Evolutionary conservation across 257 asterid genomes (phyloP), one percentile per base, ranked within the genome.

Genomic region (Nicotiana noctiflora): DNA sequence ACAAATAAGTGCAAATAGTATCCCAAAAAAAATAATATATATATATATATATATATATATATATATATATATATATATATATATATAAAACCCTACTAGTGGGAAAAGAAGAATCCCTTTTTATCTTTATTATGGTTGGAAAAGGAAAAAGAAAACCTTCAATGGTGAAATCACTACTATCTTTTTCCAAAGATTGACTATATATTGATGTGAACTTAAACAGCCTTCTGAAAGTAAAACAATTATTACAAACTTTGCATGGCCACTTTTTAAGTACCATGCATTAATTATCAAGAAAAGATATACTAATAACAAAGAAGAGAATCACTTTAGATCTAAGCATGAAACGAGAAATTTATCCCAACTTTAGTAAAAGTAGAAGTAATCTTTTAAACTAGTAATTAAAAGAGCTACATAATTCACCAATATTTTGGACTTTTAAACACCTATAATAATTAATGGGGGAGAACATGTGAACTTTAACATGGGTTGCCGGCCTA

Each of bases 401-500:
- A 23, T 21, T 14, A 6, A 68, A 40, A 37, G n/a, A 19, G 25
- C 6, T 68, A 11, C 57, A 44, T 70, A 14, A 44, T 49, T 21
- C 25, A 14, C 6, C 44, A 74, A 49, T 74, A 27, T 74, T 23
- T 74, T 23, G 79, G 10, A 7, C 19, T 23, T 49, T 74, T 11
- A 13, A 23, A 52, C 13, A 75, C 57, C 57, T 51, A 29, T 3
- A 75, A 83, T 51, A 55, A 79, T 80, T 49, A 1, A 49, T 74
- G 21, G 81, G 82, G 80, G 84, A 68, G 17, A 83, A 77, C 93
- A 92, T 84, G 93, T 92, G 94, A 86, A 63, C 53, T 77, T 55
- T 85, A 90, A 91, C 93, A 88, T 92, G 97, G 90, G 83, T 68
- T 89, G 93, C 91, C 90, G 91, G 88, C 90, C 80, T 44, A 72